Conservation (phyloP, 2,329 filamentous ascomycete genomes). For the Calycina herbarum region DNA sequence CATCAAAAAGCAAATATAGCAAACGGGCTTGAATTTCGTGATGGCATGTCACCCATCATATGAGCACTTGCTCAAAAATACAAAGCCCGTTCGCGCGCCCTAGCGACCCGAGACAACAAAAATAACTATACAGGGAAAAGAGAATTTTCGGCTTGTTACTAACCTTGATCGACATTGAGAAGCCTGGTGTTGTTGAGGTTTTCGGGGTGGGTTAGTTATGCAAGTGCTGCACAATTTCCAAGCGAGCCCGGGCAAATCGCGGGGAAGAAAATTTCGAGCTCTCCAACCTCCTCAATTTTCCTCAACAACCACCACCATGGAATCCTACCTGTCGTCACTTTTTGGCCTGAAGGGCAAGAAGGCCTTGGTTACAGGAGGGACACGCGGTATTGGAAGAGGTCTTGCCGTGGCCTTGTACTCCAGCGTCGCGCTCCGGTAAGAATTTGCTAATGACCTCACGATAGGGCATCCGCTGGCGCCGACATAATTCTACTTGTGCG, state of each 20-base stretch:
- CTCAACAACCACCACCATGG: conserved; percentile 50
- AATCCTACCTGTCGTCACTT: conserved; percentile 56
- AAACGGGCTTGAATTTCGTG: background rate
- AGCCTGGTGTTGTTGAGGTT: background rate
- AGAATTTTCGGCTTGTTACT: conserved; percentile 6
- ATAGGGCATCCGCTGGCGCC: conserved; percentile 41
- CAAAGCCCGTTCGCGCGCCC: background rate
- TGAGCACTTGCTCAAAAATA: conserved; percentile 9
- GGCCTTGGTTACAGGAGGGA: conserved; percentile 79
- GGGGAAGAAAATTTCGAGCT: background rate
- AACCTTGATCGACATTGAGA: conserved; percentile 30
- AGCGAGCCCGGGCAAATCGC: too few species aligned
- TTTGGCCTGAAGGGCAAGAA: conserved; percentile 84
- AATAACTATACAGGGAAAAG: background rate
- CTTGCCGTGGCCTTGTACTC: background rate
- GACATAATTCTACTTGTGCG: conserved; percentile 30
- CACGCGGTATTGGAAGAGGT: conserved; percentile 58
- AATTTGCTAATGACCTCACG: conserved; percentile 35
- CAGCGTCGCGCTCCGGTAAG: conserved; percentile 45
- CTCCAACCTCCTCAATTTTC: background rate
- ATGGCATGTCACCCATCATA: background rate
- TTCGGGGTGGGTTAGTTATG: conserved; percentile 5
- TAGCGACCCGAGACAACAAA: background rate
- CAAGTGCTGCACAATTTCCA: conserved; percentile 66
- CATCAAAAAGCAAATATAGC: background rate